Evolutionary conservation across 768 basidiomycete species (phyloP), one percentile per base, ranked within the genome.

Genomic region (Glaciozyma antarctica): DNA sequence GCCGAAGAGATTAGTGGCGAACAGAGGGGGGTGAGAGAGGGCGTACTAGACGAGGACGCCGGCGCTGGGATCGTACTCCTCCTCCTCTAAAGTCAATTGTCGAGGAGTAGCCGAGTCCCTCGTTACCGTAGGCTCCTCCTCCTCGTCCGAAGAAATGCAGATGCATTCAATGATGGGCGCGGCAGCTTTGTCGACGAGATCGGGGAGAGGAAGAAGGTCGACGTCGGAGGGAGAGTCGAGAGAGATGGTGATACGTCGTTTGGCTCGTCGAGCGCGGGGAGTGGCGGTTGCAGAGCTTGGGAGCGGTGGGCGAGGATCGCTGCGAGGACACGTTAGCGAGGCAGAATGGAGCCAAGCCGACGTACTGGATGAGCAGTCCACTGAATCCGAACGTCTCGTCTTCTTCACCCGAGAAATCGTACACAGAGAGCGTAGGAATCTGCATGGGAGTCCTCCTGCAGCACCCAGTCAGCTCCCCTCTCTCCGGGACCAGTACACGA

Each of bases 21-120:
- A 19, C 2, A 34, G 17, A 26, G 19, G 21, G 19, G 17, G 17
- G 47, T 1, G 13, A 47, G 16, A 28, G 13, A 2, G 16, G 45
- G 65, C 61, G 32, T 19, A 69, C 68, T 69, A 69, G 49, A 65
- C 43, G n/a, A 64, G 38, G 0, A 69, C 64, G 15, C 68, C 68
- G 13, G 64, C 64, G 26, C 53, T 58, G 10, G 53, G 19, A 34
- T 59, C 63, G 34, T 26, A 56, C 2, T 48, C 61, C 8, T 48
- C 56, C 24, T 51, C 26, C 56, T 51, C 48, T 7, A 30, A 34
- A 16, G 38, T 49, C 34, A 58, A 38, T 9, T 47, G 55, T 19
- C 15, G 30, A 10, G 54, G 15, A 28, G 3, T 26, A 9, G 12
- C 30, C 63, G 51, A 13, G 15, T 5, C 5, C 52, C 30, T 52